Evolutionary conservation across 225 moss, liverwort and hornwort species (phyloP).

Genomic region (Lunularia cruciata): DNA sequence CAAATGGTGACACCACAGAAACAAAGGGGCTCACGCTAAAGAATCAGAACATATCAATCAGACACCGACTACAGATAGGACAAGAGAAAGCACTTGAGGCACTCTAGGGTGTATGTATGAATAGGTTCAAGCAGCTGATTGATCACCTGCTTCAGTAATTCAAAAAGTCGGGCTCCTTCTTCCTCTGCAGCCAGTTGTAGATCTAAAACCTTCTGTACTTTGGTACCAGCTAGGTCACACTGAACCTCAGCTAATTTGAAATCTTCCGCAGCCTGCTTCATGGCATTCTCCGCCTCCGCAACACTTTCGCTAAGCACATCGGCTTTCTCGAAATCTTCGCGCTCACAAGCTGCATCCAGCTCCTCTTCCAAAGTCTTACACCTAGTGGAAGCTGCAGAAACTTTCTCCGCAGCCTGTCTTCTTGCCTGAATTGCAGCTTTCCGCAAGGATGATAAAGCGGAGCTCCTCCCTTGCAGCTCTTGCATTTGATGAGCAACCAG

Average conservation of each 20-base stretch:
- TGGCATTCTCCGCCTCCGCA: constrained; percentile 34
- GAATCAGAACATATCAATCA: too few species aligned
- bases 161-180: constrained; percentile 38
- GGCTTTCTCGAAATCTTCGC: constrained; percentile 54
- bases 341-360: constrained; percentile 52
- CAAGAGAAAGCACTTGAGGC: too few species aligned
- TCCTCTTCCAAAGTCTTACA: constrained; percentile 46
- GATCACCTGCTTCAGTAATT: constrained; percentile 40
- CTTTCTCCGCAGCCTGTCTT: constrained; percentile 40
- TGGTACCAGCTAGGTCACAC: constrained; percentile 31
- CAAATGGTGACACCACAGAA: too few species aligned
- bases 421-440: constrained; percentile 47
- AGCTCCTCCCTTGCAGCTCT: constrained; percentile 32
- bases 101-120: too few species aligned
- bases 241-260: constrained; percentile 41
- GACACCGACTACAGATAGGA: too few species aligned
- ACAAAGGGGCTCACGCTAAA: too few species aligned
- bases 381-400: constrained; percentile 32
- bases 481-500: constrained; percentile 30
- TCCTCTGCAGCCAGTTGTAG: constrained; percentile 44
- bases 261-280: constrained; percentile 37
- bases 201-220: constrained; percentile 47
- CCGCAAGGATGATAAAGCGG: constrained; percentile 30
- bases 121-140: too few species aligned
- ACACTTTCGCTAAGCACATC: constrained; percentile 46